Conservation (phyloP, 169 alveolate genomes). For the Plasmodium vivax region DNA sequence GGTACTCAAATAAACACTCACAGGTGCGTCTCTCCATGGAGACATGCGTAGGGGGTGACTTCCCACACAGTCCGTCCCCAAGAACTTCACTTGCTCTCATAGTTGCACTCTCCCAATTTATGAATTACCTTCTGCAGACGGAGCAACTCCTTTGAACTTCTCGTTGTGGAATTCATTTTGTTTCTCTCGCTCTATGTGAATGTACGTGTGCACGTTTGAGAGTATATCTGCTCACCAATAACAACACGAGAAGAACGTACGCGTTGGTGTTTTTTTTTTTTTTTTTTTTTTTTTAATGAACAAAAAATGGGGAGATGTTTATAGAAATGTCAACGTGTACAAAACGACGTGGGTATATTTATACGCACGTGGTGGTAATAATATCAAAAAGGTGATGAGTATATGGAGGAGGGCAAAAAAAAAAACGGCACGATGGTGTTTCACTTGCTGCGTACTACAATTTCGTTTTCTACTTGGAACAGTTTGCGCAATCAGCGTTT, state of each 20-base stretch:
- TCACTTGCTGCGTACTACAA: not conserved
- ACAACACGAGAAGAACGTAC: not conserved
- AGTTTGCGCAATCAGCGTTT: not conserved
- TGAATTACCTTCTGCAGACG: constrained; percentile 52
- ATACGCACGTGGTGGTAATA: not conserved
- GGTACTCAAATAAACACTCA: not conserved
- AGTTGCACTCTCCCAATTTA: not conserved
- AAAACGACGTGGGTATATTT: not conserved
- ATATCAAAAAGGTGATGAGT: not conserved
- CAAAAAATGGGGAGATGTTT: not conserved
- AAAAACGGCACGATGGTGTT: not conserved
- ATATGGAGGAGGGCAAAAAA: not conserved
- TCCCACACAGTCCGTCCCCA: not conserved
- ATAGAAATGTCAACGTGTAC: not conserved
- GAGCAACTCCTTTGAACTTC: constrained; percentile 62
- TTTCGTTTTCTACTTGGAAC: constrained; percentile 1
- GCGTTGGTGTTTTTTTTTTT: not conserved
- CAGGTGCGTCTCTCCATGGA: not conserved
- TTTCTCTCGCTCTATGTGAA: not conserved
- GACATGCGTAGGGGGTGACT: not conserved
- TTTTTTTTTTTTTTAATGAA: not conserved
- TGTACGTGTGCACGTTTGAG: not conserved
- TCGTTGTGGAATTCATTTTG: constrained; percentile 29
- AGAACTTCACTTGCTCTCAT: not conserved
- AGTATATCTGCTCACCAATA: not conserved